Base-by-base conservation (phyloP, 345 rosid species). In the Capsella bursapastoris region DNA sequence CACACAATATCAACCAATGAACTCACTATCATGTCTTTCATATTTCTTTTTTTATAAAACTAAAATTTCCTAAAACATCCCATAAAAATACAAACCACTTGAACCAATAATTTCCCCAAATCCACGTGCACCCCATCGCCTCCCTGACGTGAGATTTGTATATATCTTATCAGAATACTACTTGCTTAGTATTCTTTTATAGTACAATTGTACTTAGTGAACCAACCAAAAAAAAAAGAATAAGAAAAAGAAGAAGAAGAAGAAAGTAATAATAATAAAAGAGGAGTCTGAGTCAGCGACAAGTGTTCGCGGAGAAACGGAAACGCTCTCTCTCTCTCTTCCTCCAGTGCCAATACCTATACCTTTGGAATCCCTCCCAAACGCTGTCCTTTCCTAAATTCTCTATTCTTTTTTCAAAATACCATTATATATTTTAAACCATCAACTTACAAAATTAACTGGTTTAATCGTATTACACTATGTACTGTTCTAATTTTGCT, bases 251-350 rank as follows among this genome's bases (percentile, higher is more conserved):
- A 7, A 18, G 3, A 12, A 3, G 5, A 45, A 45, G 3, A 37
- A 12, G 66, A 74, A 75, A 43, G 63, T 66, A 66, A 49, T 57
- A 51, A 31, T 12, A 22, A 34, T 34, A 34, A 13, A 29, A 60
- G 48, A 68, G 14, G 73, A 75, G 73, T 67, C 55, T 75, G 74
- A 75, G 79, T 75, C 79, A 83, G 89, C 68, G 78, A 84, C 78
- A 81, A 79, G 85, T 88, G 83, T 82, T 57, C 78, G 98, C 98
- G 97, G 96, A 93, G 84, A 93, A 88, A 84, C 96, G 92, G 96
- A 93, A 85, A 93, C 96, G 98, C 89, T 80, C 88, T 81, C 59
- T 51, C 35, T 63, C 69, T 63, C 69, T 41, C 66, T 74, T 57
- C 43, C 0, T 10, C 78, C 61, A 48, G 57, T 59, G 82, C 93